Evolutionary conservation across 768 basidiomycete species (phyloP), one percentile per base, ranked within the genome.

Genomic region (Lanmaoa rubissima): DNA sequence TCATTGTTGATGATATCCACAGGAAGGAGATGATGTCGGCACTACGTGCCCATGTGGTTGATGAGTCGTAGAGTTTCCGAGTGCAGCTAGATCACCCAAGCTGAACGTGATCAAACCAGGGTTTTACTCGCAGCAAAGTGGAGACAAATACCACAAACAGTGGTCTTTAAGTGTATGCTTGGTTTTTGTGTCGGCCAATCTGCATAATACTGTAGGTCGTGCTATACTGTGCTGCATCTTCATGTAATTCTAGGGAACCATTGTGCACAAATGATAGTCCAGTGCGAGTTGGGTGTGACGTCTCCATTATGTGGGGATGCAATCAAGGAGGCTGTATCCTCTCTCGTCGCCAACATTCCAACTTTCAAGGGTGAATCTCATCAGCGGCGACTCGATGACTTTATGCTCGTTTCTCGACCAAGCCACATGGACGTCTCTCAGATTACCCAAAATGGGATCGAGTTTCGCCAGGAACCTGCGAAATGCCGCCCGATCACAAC

Each of bases 381-480:
- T 65, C 46, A 31, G 19, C 0, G 71, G 69, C 5, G 71, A 64
- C 26, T 67, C 57, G n/a, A 69, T 48, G 34, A 21, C 63, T 43
- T 55, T 58, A 35, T 60, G 35, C 40, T 62, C 53, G 34, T 70
- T 61, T 36, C 42, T 55, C 9, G 63, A 59, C 65, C 67, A 70
- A 45, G 62, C 58, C 0, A 72, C 67, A 49, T 78, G 79, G 45
- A 78, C 75, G 3, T 76, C 69, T 11, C 70, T 58, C 14, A 86
- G 69, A 49, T 81, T 77, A 5, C 82, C 81, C 21, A 86, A 61
- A 17, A 85, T 60, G 4, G 76, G 78, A 28, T 69, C 61, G 13
- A 88, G 64, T 44, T 78, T 76, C 5, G 68, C 61, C 16, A 68
- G 63, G 53, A 87, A 77, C 36, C 58, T 66, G 9, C 58, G 52